Evolutionary conservation across 2,329 filamentous ascomycete genomes (phyloP), one percentile per base, ranked within the genome.

Genomic region (Dothideomycetes sp.): DNA sequence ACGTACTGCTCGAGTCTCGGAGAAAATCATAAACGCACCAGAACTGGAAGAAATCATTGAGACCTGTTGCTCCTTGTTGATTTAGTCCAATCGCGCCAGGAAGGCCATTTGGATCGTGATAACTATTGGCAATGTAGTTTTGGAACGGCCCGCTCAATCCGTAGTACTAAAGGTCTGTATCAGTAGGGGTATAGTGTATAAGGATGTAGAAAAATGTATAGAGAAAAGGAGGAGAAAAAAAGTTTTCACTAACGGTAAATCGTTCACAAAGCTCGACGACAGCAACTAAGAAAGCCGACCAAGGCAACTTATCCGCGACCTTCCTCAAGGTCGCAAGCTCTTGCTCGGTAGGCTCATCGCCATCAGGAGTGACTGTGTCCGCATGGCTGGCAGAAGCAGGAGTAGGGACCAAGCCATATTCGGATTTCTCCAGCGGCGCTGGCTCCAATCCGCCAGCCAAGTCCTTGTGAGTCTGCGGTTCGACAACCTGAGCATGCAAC

Each of bases 201-300:
- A n/a, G n/a, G n/a, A n/a, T n/a, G n/a, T n/a, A n/a, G n/a, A n/a
- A n/a, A n/a, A n/a, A n/a, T n/a, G n/a, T n/a, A n/a, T n/a, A n/a
- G n/a, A n/a, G n/a, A n/a, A n/a, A n/a, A n/a, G n/a, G n/a, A n/a
- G n/a, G n/a, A n/a, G n/a, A n/a, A n/a, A n/a, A 43, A 63, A 64
- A 53, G 61, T 65, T n/a, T n/a, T n/a, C n/a, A n/a, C n/a, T n/a
- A n/a, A n/a, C n/a, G n/a, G 66, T 65, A 49, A 69, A 69, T 4
- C 66, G 60, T 49, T 70, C 67, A 52, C 64, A 68, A 3, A 70
- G 52, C 50, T 70, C 67, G 36, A 70, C 64, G 18, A 69, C 49
- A n/a, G 66, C 66, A 37, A 70, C 62, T 14, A 69, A 47, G 48
- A 66, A 69, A 18, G 66, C 65, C 16, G 60, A 57, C 48, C 60